Percentiles rank a stretch among this genome's conserved stretches.
Evolutionary conservation across 2,329 filamentous ascomycete genomes (phyloP).

Genomic region (Coniella lustricola): DNA sequence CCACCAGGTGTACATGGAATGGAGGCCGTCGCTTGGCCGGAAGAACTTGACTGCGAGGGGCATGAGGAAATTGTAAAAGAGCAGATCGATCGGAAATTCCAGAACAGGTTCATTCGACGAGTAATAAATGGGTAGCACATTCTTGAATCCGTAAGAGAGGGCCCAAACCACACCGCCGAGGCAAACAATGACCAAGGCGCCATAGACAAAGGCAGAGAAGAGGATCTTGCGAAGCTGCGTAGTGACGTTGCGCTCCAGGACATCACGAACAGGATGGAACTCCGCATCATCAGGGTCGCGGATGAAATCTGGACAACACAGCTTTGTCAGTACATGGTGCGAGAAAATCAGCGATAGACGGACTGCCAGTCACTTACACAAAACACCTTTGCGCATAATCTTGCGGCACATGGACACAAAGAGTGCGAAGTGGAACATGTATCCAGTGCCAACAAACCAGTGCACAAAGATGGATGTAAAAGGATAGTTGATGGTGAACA

Average conservation of each 20-base stretch:
- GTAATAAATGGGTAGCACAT: constrained; percentile 85
- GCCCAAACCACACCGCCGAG: constrained; percentile 94
- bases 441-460: constrained; percentile 97
- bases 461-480: constrained; percentile 92
- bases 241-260: constrained; percentile 83
- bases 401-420: constrained; percentile 99
- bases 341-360: not conserved
- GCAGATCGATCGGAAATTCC: constrained; percentile 87
- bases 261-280: constrained; percentile 94
- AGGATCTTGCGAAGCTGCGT: constrained; percentile 94
- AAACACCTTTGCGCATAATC: constrained; percentile 88
- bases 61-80: constrained; percentile 97
- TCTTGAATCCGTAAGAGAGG: constrained; percentile 59
- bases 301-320: constrained; percentile 66
- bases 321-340: constrained; percentile 26
- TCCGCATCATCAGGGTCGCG: constrained; percentile 96
- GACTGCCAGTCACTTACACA: constrained; percentile 55
- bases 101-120: constrained; percentile 85
- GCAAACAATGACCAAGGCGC: constrained; percentile 84
- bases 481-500: constrained; percentile 72
- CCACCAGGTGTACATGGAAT: constrained; percentile 92
- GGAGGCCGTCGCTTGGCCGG: constrained; percentile 76
- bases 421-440: constrained; percentile 99
- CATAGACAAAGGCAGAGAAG: constrained; percentile 93
- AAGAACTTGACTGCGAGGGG: constrained; percentile 78